Percentiles rank a stretch among this genome's conserved stretches.
Evolutionary conservation across 352 stramenopile genomes (phyloP).

Genomic region (Phytophthora pisi): DNA sequence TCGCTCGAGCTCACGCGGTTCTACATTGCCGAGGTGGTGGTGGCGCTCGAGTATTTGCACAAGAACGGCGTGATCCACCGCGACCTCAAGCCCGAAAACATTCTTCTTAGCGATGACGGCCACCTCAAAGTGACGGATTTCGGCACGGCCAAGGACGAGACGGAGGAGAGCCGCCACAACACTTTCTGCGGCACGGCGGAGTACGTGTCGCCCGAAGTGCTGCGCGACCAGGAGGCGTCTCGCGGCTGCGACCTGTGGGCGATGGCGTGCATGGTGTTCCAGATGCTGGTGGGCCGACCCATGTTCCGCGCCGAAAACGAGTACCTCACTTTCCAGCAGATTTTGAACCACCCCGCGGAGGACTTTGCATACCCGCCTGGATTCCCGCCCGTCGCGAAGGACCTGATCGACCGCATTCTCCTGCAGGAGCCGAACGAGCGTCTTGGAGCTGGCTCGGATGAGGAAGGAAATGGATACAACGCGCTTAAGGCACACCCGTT

Average conservation of each 20-base stretch:
- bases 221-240: slow-evolving; percentile 84
- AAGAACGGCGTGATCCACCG: slow-evolving; percentile 94
- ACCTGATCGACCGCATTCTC: slow-evolving; percentile 83
- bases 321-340: slow-evolving; percentile 92
- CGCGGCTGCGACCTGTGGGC: slow-evolving; percentile 91
- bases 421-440: slow-evolving; percentile 74
- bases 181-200: slow-evolving; percentile 93
- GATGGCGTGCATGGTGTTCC: slow-evolving; percentile 91
- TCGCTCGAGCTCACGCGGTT: slow-evolving; percentile 89
- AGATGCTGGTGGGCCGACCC: slow-evolving; percentile 84
- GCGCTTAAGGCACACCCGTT: slow-evolving; percentile 81
- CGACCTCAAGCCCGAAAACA: slow-evolving; percentile 95
- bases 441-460: slow-evolving; percentile 72
- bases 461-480: slow-evolving; percentile 78
- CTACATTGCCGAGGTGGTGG: slow-evolving; percentile 94
- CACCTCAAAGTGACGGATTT: slow-evolving; percentile 94
- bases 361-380: slow-evolving; percentile 73
- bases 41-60: slow-evolving; percentile 95
- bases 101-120: slow-evolving; percentile 81
- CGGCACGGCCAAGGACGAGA: slow-evolving; percentile 85
- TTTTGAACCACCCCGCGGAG: slow-evolving; percentile 83
- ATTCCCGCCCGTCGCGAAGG: slow-evolving; percentile 64
- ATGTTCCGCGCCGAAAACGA: slow-evolving; percentile 92
- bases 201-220: slow-evolving; percentile 92
- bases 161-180: slow-evolving; percentile 81